These are phyloP conservation scores for Begonia loranthoides DNA, from an alignment of 306 rosid genomes.

Conservation along the genomic window DNA sequence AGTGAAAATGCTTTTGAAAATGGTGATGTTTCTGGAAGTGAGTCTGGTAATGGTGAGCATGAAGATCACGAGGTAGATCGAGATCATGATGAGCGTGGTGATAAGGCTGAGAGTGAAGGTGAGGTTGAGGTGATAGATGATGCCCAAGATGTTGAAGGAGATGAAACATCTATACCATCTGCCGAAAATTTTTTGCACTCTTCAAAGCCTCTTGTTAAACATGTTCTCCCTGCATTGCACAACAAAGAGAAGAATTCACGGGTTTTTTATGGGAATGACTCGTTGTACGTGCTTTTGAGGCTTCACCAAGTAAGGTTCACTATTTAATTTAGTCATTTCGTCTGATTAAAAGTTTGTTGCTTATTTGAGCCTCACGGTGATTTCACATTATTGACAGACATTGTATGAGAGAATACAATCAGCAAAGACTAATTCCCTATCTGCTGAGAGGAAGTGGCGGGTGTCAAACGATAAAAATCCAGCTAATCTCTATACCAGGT, in stretches of 20 bases:
- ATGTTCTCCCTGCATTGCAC: constrained; percentile 32
- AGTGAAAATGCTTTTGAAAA: constrained; percentile 90
- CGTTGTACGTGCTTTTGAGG: constrained; percentile 78
- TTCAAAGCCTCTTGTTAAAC: constrained; percentile 84
- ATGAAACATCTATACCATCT: constrained; percentile 42
- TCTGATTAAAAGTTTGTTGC: background rate
- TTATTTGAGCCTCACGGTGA: constrained; percentile 8
- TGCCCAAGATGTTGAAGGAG: constrained; percentile 53
- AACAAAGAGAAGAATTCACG: constrained; percentile 45
- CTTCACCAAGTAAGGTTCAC: constrained; percentile 78
- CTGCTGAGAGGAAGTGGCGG: constrained; percentile 62
- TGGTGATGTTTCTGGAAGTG: constrained; percentile 85
- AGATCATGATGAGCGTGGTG: constrained; percentile 65
- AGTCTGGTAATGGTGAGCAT: constrained; percentile 80
- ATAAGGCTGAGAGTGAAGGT: constrained; percentile 96
- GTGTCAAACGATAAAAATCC: constrained; percentile 39
- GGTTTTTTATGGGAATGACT: constrained; percentile 86
- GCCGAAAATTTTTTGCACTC: constrained; percentile 63
- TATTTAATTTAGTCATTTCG: background rate
- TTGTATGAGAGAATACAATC: constrained; percentile 79
- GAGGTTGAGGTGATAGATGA: constrained; percentile 81
- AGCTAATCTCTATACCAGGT: constrained; percentile 62
- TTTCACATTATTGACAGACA: constrained; percentile 38
- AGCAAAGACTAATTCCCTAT: constrained; percentile 61
- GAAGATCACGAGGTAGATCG: constrained; percentile 74